These are phyloP conservation scores for Curvularia spicifera DNA, from an alignment of 2,329 filamentous ascomycete species.

Conservation along the genomic window DNA sequence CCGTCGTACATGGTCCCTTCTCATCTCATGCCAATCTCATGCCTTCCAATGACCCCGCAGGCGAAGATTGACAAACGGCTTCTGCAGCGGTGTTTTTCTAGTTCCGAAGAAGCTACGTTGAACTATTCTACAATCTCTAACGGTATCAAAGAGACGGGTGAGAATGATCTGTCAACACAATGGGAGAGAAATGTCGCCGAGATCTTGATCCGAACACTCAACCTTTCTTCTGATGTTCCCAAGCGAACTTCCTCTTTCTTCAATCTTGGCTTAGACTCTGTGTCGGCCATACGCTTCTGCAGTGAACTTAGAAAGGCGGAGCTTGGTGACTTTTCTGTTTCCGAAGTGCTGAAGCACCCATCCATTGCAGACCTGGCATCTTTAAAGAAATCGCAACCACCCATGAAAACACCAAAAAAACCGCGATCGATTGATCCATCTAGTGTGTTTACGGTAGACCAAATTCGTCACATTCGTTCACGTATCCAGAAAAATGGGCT, in stretches of 20 bases:
- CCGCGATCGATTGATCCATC: not conserved
- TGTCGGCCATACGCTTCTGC: conserved; percentile 76
- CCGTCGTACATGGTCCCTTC: conserved; percentile 82
- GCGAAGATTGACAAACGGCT: conserved; percentile 72
- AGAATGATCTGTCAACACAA: conserved; percentile 57
- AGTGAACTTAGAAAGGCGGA: conserved; percentile 60
- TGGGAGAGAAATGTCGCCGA: conserved; percentile 64
- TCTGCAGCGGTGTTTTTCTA: conserved; percentile 59
- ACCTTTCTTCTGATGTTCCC: conserved; percentile 57
- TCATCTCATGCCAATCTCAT: conserved; percentile 71
- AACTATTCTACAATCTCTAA: conserved; percentile 46
- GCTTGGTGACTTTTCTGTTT: conserved; percentile 65
- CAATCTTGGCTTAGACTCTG: conserved; percentile 80
- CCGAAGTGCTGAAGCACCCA: conserved; percentile 70
- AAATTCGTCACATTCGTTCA: conserved; percentile 24
- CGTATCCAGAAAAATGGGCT: conserved; percentile 26
- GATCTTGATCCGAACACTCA: conserved; percentile 60
- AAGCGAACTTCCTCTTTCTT: conserved; percentile 74
- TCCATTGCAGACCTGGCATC: conserved; percentile 67
- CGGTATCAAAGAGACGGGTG: conserved; percentile 45
- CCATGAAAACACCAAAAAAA: not conserved
- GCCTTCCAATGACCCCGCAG: conserved; percentile 73
- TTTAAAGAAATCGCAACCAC: not conserved
- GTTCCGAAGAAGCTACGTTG: conserved; percentile 57
- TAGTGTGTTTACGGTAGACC: conserved; percentile 23